Evolutionary conservation across 2,329 filamentous ascomycete genomes (phyloP), one percentile per base, ranked within the genome.

Genomic region (Sporothrix dimorphospora): DNA sequence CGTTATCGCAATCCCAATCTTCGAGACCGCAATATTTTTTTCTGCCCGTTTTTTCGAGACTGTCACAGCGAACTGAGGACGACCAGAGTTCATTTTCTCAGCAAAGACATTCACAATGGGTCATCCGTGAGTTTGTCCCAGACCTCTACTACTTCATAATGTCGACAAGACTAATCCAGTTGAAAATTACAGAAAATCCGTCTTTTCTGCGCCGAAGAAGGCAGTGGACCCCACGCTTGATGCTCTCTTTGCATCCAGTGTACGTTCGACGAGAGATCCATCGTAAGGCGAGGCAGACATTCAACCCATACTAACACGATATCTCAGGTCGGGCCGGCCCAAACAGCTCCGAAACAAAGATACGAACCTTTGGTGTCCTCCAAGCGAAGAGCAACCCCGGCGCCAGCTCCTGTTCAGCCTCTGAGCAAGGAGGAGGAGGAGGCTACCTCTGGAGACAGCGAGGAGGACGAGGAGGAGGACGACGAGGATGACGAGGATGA

Each of bases 231-330:
- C 91, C 79, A 83, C 85, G 71, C 84, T 94, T 76, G 86, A 90
- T 77, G 89, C 90, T 74, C 85, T 94, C 51, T 94, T 94, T 82
- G 86, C 90, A 72, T 84, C 86, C 72, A 94, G 92, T 84, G 91
- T 93, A 86, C 24, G 69, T 63, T 63, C 67, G 70, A 40, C 42
- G 34, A 65, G 34, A 40, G 69, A 3, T 4, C 4, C 12, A 38
- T 19, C 6, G 16, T 7, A 2, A 4, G 30, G 47, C 65, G 9
- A 27, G 19, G 2, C 5, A 34, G 38, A 30, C 0, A 24, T 4
- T 47, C 6, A 68, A 14, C 42, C 5, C 11, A 7, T 2, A n/a
- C 45, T 72, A 30, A 55, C 68, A 11, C 24, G 11, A 8, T 7
- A 4, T 6, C 5, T 1, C 61, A 89, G 87, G 79, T 85, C 71